Evolutionary conservation across 192 early-diverging fungal genomes (phyloP).

Genomic region (Blastocladiella britannica): DNA sequence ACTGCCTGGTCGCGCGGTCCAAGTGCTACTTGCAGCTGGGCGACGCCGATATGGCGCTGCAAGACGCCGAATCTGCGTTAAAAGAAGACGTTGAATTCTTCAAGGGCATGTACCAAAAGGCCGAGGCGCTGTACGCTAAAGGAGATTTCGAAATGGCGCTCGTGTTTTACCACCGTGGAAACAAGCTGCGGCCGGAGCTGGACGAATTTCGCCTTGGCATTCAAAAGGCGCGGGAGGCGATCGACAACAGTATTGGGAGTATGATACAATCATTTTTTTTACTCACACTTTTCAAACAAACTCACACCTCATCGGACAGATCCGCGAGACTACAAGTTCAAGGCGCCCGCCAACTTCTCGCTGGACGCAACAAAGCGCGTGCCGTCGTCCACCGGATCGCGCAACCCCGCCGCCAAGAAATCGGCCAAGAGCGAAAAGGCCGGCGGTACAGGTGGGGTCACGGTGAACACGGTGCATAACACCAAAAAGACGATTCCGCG

Average conservation of each 20-base stretch:
- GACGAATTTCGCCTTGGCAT: constrained; percentile 38
- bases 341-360: constrained; percentile 12
- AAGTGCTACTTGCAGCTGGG: constrained; percentile 33
- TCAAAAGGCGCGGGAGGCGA: constrained; percentile 38
- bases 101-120: constrained; percentile 34
- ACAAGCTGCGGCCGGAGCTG: constrained; percentile 27
- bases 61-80: constrained; percentile 25
- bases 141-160: constrained; percentile 41
- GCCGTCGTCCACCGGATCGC: neutral
- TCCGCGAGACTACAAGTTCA: constrained; percentile 23
- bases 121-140: constrained; percentile 34
- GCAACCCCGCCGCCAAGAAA: neutral
- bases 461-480: neutral
- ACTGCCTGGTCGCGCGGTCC: constrained; percentile 30
- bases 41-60: constrained; percentile 17
- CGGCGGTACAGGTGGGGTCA: neutral
- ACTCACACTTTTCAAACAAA: no score
- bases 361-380: neutral
- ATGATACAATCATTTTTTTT: neutral
- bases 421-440: neutral
- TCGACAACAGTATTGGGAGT: constrained; percentile 33
- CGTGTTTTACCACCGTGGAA: constrained; percentile 34
- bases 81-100: constrained; percentile 23
- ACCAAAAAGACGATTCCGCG: neutral
- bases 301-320: no score